Evolutionary conservation across 1,284 basidiomycete genomes (phyloP).

Genomic region (Ceratobasidium sp.): DNA sequence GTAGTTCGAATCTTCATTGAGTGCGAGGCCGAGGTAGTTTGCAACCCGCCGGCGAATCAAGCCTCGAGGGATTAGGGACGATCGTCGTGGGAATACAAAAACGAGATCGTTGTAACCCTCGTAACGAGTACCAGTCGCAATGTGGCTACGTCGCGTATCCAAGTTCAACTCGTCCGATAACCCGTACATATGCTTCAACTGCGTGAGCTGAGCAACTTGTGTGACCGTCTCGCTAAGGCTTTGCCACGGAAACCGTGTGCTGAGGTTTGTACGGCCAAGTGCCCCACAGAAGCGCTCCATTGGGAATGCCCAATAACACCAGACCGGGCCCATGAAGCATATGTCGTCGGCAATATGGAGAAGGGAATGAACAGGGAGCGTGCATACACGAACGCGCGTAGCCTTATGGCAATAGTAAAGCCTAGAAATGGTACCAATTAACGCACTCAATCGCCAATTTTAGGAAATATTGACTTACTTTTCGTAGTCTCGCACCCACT

Average conservation of each 20-base stretch:
- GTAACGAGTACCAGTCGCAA: slow-evolving; percentile 10
- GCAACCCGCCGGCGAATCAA: slow-evolving; percentile 35
- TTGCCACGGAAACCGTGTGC: background rate
- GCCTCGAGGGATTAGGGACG: slow-evolving; percentile 39
- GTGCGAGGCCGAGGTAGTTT: background rate
- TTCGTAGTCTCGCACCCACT: slow-evolving; percentile 25
- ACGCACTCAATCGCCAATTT: too few species aligned
- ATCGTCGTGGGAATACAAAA: background rate
- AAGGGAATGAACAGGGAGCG: too few species aligned
- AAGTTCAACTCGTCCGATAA: slow-evolving; percentile 32
- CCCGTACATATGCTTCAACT: slow-evolving; percentile 19
- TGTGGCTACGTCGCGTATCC: slow-evolving; percentile 17
- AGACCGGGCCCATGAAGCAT: too few species aligned
- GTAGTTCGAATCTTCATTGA: background rate
- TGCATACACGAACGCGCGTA: slow-evolving; percentile 49
- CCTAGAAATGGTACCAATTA: slow-evolving; percentile 45
- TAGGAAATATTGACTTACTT: too few species aligned
- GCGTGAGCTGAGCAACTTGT: background rate
- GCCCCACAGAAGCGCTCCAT: too few species aligned
- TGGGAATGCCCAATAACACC: too few species aligned
- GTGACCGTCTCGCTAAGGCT: slow-evolving; percentile 6
- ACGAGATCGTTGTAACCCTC: background rate
- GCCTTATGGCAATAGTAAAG: slow-evolving; percentile 52
- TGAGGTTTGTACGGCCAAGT: slow-evolving; percentile 2
- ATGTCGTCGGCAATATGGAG: too few species aligned